Evolutionary conservation across 2,329 filamentous ascomycete species (phyloP).

Genomic region (Trichothecium sympodiale): DNA sequence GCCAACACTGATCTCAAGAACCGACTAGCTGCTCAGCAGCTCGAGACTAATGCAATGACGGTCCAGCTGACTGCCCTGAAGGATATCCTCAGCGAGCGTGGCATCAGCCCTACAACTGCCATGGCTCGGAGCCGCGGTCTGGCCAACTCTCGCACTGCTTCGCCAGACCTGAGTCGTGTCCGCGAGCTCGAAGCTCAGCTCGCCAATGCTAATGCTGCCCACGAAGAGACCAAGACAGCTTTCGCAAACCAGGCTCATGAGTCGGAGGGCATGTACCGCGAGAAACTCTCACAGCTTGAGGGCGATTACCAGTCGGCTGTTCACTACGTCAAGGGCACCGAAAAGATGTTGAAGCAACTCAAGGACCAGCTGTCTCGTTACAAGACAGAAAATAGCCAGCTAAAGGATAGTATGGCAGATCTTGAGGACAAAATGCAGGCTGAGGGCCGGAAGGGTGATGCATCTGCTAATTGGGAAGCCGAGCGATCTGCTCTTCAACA

Average conservation of each 20-base stretch:
- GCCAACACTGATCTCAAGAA: slow-evolving; percentile 74
- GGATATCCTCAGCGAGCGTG: slow-evolving; percentile 81
- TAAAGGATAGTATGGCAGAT: slow-evolving; percentile 71
- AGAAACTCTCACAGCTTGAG: slow-evolving; percentile 87
- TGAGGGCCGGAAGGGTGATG: slow-evolving; percentile 22
- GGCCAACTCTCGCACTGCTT: slow-evolving; percentile 62
- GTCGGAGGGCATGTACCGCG: slow-evolving; percentile 79
- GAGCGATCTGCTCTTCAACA: slow-evolving; percentile 59
- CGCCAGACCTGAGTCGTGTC: slow-evolving; percentile 64
- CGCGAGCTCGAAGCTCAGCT: slow-evolving; percentile 85
- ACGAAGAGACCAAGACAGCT: slow-evolving; percentile 72
- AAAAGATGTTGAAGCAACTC: slow-evolving; percentile 98
- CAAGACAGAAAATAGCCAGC: slow-evolving; percentile 72
- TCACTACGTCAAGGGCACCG: slow-evolving; percentile 95
- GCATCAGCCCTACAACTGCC: slow-evolving; percentile 65
- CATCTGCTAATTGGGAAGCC: slow-evolving; percentile 56
- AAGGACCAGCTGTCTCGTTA: slow-evolving; percentile 93
- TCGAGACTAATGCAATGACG: slow-evolving; percentile 86
- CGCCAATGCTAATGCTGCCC: slow-evolving; percentile 61
- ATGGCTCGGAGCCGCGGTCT: slow-evolving; percentile 57
- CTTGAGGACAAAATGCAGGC: slow-evolving; percentile 43
- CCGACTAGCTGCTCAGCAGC: slow-evolving; percentile 72
- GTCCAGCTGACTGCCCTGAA: slow-evolving; percentile 92
- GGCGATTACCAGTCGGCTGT: slow-evolving; percentile 97
- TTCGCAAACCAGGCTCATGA: slow-evolving; percentile 76